phyloP scores from a whole-genome alignment of 2,329 filamentous ascomycete genomes.

The Diaporthe ampelina region DNA sequence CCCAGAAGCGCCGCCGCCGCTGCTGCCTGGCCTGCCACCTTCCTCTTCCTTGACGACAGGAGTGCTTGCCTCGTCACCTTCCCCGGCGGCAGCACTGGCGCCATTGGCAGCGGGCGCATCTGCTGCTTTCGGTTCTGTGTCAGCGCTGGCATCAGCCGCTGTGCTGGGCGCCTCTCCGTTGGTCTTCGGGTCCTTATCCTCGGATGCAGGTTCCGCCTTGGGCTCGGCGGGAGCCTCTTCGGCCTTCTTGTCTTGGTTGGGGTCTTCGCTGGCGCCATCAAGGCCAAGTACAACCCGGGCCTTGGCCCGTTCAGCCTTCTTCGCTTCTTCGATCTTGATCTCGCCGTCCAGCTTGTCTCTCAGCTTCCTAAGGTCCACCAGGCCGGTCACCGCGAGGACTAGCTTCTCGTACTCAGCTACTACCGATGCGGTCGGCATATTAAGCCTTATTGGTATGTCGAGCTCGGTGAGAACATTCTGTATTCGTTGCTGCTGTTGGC shows the following conservation, averaged over 20 bases:
- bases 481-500: slow-evolving; percentile 82
- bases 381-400: slow-evolving; percentile 74
- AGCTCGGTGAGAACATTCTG: slow-evolving; percentile 79
- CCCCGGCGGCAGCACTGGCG: slow-evolving; percentile 7
- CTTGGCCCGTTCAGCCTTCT: slow-evolving; percentile 68
- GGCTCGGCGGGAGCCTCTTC: slow-evolving; percentile 39
- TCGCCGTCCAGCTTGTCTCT: slow-evolving; percentile 83
- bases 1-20: slow-evolving; percentile 49
- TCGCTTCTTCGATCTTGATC: slow-evolving; percentile 71
- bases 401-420: slow-evolving; percentile 80
- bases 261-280: slow-evolving; percentile 42
- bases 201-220: slow-evolving; percentile 17
- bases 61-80: slow-evolving; percentile 36
- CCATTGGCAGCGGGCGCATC: slow-evolving; percentile 34
- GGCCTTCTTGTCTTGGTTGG: slow-evolving; percentile 38
- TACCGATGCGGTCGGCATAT: slow-evolving; percentile 81
- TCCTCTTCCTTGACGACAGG: slow-evolving; percentile 46
- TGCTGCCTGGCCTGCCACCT: slow-evolving; percentile 54
- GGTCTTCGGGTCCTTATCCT: slow-evolving; percentile 31
- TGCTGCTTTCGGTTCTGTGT: slow-evolving; percentile 39
- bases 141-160: slow-evolving; percentile 38
- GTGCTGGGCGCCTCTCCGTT: slow-evolving; percentile 39
- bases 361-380: slow-evolving; percentile 82
- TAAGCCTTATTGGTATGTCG: slow-evolving; percentile 77
- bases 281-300: slow-evolving; percentile 42